Conservation (phyloP, 192 early-diverging fungal species). For the Phlyctochytrium arcticum region DNA sequence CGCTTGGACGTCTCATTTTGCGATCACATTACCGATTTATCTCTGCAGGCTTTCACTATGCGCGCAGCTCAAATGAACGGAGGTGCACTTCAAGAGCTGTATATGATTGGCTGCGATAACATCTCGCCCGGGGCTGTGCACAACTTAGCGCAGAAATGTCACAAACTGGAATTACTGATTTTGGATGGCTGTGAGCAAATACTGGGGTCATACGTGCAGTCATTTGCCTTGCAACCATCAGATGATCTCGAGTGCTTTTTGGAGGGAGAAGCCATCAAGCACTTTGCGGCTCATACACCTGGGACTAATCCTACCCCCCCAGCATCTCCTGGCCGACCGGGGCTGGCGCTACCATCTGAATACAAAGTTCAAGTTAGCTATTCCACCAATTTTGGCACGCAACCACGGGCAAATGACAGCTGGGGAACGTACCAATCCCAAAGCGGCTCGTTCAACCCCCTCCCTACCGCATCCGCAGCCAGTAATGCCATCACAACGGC, state of each 20-base stretch:
- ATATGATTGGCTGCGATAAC: conserved; percentile 42
- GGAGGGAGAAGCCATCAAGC: conserved; percentile 24
- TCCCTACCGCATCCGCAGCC: conserved; percentile 12
- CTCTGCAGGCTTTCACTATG: conserved; percentile 35
- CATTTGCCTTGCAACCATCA: conserved; percentile 29
- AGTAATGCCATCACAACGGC: conserved; percentile 13
- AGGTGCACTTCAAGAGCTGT: conserved; percentile 36
- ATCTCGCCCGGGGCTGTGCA: conserved; percentile 39
- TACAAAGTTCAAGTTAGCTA: conserved; percentile 29
- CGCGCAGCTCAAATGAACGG: conserved; percentile 20
- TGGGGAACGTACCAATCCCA: not conserved
- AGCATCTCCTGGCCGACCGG: conserved; percentile 22
- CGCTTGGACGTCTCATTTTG: conserved; percentile 45
- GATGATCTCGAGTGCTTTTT: conserved; percentile 46
- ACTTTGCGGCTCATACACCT: conserved; percentile 15
- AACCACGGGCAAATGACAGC: not conserved
- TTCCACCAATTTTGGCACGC: conserved; percentile 7
- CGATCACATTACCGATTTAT: conserved; percentile 41
- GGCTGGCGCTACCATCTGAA: not conserved
- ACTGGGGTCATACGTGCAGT: conserved; percentile 30
- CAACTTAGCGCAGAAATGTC: conserved; percentile 33
- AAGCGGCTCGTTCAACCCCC: conserved; percentile 1
- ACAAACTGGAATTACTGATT: conserved; percentile 38
- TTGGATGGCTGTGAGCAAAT: conserved; percentile 50
- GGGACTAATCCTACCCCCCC: conserved; percentile 24